Evolutionary conservation across 148 eudicot genomes (phyloP).

Genomic region (Rhododendron molle): DNA sequence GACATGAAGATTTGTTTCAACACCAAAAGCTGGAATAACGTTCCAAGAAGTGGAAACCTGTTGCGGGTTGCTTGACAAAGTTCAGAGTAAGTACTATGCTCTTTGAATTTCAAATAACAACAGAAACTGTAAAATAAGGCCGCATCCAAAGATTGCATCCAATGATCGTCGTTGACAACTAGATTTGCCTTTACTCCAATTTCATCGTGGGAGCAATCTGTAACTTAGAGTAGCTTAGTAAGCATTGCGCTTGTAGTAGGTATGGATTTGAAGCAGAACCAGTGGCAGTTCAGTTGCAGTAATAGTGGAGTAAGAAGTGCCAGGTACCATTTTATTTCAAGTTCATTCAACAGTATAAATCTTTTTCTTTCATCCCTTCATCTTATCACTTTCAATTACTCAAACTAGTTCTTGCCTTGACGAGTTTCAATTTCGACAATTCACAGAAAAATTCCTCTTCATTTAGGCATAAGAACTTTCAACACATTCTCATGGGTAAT

Average conservation of each 20-base stretch:
- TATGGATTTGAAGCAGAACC: background rate
- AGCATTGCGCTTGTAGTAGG: background rate
- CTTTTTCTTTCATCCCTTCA: background rate
- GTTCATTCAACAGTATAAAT: background rate
- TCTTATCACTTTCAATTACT: background rate
- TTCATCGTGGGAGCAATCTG: background rate
- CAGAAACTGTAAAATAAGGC: background rate
- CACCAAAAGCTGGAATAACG: background rate
- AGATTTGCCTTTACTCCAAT: background rate
- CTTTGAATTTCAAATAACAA: background rate
- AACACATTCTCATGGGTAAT: background rate
- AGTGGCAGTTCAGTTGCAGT: background rate
- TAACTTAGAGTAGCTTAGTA: background rate
- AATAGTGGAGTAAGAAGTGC: background rate
- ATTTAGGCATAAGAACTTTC: background rate
- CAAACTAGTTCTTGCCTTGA: background rate
- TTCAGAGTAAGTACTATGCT: background rate
- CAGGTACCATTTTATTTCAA: background rate
- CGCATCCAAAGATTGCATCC: background rate
- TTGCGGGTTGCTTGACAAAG: background rate
- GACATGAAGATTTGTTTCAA: background rate
- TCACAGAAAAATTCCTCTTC: background rate
- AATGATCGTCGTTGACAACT: background rate
- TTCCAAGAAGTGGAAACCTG: background rate
- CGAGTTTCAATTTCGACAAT: background rate